Base-by-base conservation (phyloP, 2,329 filamentous ascomycete species). In the Massarina eburnea region DNA sequence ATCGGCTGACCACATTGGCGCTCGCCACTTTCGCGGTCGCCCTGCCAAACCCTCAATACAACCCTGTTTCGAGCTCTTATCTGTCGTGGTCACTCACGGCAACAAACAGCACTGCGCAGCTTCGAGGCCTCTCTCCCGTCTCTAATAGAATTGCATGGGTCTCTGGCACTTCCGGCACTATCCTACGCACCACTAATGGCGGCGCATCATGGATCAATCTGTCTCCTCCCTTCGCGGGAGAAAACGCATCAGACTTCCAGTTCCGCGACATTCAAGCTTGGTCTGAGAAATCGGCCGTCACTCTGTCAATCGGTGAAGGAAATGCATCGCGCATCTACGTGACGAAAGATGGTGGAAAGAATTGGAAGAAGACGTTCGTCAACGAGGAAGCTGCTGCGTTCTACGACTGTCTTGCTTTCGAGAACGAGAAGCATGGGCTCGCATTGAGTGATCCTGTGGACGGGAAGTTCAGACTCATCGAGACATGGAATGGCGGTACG, bases 251-350 rank as follows among this genome's bases (percentile, higher is more conserved):
- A 10, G 36, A 38, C 14, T 56, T 61, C 19, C 51, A 64, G 17
- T 66, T 66, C 37, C 57, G 61, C 24, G 62, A 64, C 34, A 57
- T 66, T 10, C 55, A 63, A 24, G 62, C 62, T 7, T 66, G 55
- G 43, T 59, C 56, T 8, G 43, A 37, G 0, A 44, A 53, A 14
- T 26, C 21, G 1, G 61, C 62, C 3, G 54, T 62, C 8, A 43
- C 58, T 1, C 40, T 66, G 1, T 59, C 58, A 1, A 63, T 63
- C 15, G 62, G 60, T n/a, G 45, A 55, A n/a, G 62, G 58, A 0
- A 58, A 58, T 32, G 34, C 36, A n/a, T 61, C 58, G 3, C 54
- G 61, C 12, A 57, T 66, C 10, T 63, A 62, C 39, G 39, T 33
- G 1, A 66, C 62, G 3, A 17, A 14, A 0, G 43, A 66, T 37